A percentile compares a stretch with the other conserved stretches of the same genome.
phyloP scores from a whole-genome alignment of 108 stramenopile genomes.

The Cyclotella kingstonii region DNA sequence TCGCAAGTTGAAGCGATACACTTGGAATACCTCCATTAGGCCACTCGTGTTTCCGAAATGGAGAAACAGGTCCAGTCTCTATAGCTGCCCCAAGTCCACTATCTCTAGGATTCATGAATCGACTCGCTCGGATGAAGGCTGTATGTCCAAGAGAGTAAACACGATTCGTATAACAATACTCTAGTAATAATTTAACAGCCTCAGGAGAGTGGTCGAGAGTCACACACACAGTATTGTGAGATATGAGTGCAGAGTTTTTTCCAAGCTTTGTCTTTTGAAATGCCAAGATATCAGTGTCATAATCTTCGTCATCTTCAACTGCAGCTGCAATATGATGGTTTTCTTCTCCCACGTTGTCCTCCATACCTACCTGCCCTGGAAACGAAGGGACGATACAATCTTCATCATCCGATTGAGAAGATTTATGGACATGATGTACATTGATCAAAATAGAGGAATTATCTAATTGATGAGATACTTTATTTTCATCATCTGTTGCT shows the following conservation, averaged over 20 bases:
- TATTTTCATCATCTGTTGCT: slow-evolving; percentile 9
- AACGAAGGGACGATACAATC: slow-evolving; percentile 38
- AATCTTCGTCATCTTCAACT: slow-evolving; percentile 65
- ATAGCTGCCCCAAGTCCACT: slow-evolving; percentile 1
- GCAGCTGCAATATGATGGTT: slow-evolving; percentile 33
- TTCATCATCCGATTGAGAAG: slow-evolving; percentile 55
- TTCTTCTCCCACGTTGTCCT: slow-evolving; percentile 11
- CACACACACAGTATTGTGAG: slow-evolving; percentile 21
- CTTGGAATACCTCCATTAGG: slow-evolving; percentile 58
- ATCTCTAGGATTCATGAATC: slow-evolving; percentile 8
- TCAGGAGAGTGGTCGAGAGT: slow-evolving; percentile 70
- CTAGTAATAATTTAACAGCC: slow-evolving; percentile 81
- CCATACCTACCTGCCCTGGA: slow-evolving; percentile 4
- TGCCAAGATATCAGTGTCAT: slow-evolving; percentile 37
- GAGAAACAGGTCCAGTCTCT: slow-evolving; percentile 37
- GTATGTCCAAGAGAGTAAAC: slow-evolving; percentile 65
- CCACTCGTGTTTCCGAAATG: slow-evolving; percentile 54
- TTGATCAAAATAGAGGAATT: too few relatives aligned
- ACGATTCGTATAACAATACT: slow-evolving; percentile 87
- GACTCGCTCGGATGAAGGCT: slow-evolving; percentile 60
- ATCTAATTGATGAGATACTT: slow-evolving; percentile 14
- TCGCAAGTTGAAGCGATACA: slow-evolving; percentile 60
- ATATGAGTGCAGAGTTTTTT: neutral
- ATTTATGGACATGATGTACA: neutral
- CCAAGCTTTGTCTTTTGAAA: neutral